These are phyloP conservation scores for Hibiscus syriacus DNA, from an alignment of 345 rosid genomes.

Conservation along the genomic window DNA sequence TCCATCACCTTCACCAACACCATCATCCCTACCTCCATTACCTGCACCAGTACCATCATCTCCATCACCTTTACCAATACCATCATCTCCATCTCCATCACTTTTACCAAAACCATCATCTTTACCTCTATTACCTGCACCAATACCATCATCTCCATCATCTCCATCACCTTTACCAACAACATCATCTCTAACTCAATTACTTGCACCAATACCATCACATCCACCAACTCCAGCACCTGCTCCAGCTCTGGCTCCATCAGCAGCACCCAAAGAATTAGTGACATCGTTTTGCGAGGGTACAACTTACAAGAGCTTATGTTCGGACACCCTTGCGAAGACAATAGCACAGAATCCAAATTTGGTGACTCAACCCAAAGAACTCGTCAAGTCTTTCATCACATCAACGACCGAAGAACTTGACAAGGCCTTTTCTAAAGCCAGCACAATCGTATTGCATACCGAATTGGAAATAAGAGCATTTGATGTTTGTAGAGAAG, in stretches of 20 bases:
- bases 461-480: conserved; percentile 42
- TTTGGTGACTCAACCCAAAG: conserved; percentile 32
- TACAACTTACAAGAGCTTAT: conserved; percentile 42
- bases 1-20: not conserved
- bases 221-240: no score
- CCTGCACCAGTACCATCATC: not conserved
- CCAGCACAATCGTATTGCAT: conserved; percentile 26
- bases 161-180: no score
- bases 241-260: no score
- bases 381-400: conserved; percentile 40
- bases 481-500: conserved; percentile 47
- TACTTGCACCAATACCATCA: not conserved
- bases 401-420: conserved; percentile 35
- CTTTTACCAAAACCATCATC: no score
- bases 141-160: no score
- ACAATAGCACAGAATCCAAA: conserved; percentile 15
- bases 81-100: not conserved
- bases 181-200: no score
- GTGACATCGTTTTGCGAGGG: conserved; percentile 27
- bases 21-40: not conserved
- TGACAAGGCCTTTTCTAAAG: conserved; percentile 27
- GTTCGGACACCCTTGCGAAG: conserved; percentile 39
- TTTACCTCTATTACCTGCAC: no score
- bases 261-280: not conserved
- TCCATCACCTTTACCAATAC: not conserved